phyloP scores from a whole-genome alignment of 2,329 filamentous ascomycete genomes.

The Penicillium polonicum region DNA sequence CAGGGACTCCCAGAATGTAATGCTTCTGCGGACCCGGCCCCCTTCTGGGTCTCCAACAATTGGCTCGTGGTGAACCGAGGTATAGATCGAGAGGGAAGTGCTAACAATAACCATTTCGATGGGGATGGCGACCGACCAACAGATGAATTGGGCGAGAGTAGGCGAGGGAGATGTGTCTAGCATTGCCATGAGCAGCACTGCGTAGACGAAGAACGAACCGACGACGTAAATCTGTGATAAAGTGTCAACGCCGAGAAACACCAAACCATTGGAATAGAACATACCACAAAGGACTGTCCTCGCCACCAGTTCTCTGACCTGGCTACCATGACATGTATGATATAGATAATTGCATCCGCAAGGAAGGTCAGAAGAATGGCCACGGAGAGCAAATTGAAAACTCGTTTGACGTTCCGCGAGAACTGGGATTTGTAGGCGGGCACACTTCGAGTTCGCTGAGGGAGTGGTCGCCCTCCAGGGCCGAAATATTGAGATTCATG shows the following conservation, averaged over 20 bases:
- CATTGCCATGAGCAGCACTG: slow-evolving; percentile 80
- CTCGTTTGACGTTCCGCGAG: slow-evolving; percentile 63
- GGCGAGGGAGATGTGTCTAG: slow-evolving; percentile 81
- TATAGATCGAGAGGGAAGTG: slow-evolving; percentile 68
- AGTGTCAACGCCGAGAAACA: slow-evolving; percentile 13
- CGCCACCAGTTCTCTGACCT: slow-evolving; percentile 75
- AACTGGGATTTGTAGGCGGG: slow-evolving; percentile 55
- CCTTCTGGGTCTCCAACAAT: slow-evolving; percentile 50
- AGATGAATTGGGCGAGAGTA: slow-evolving; percentile 72
- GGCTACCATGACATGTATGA: slow-evolving; percentile 68
- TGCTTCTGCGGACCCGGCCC: slow-evolving; percentile 40
- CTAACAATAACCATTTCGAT: slow-evolving; percentile 72
- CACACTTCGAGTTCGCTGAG: slow-evolving; percentile 58
- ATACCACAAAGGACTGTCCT: slow-evolving; percentile 72
- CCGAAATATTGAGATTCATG: slow-evolving; percentile 59
- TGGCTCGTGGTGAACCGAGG: slow-evolving; percentile 64
- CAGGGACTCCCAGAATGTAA: slow-evolving; percentile 45
- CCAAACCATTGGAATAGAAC: slow-evolving; percentile 30
- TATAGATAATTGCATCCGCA: slow-evolving; percentile 70
- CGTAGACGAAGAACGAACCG: slow-evolving; percentile 81
- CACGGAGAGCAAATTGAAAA: slow-evolving; percentile 74
- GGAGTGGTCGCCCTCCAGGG: slow-evolving; percentile 86
- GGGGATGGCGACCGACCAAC: slow-evolving; percentile 72
- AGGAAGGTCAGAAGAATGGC: slow-evolving; percentile 73
- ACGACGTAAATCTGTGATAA: slow-evolving; percentile 72